phyloP scores from a whole-genome alignment of 495 filamentous ascomycete species.

The Bombardia bombarda region DNA sequence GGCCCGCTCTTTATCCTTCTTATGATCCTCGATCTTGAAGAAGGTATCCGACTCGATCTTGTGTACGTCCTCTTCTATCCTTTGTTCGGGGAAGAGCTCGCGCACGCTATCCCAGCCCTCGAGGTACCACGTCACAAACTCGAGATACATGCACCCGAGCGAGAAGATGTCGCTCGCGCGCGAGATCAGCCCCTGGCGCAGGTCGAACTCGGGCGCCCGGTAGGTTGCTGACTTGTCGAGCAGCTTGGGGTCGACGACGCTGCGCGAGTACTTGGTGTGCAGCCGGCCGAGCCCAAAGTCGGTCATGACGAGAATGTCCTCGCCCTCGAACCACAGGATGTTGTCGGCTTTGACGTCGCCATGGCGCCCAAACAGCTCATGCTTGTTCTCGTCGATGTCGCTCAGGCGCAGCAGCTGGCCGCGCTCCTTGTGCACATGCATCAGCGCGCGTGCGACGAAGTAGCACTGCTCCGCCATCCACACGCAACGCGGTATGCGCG shows the following conservation, averaged over 20 bases:
- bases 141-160: slow-evolving; percentile 4
- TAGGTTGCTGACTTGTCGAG: slow-evolving; percentile 3
- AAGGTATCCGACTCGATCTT: slow-evolving; percentile 2
- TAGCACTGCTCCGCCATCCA: background rate
- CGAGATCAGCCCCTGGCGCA: background rate
- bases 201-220: slow-evolving; percentile 6
- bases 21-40: background rate
- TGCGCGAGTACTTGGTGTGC: background rate
- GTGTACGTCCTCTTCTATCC: background rate
- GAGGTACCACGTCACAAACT: slow-evolving; percentile 6
- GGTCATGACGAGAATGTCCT: background rate
- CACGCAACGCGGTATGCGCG: background rate
- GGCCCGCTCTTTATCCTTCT: background rate
- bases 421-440: background rate
- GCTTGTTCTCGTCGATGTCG: background rate
- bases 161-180: slow-evolving; percentile 3
- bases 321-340: background rate
- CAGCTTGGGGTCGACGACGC: background rate
- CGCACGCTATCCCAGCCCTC: background rate
- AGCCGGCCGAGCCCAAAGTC: background rate
- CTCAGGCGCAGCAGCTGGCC: background rate
- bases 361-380: background rate
- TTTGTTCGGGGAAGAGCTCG: background rate
- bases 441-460: background rate
- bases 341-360: slow-evolving; percentile 4